Conservation (phyloP, 2,329 filamentous ascomycete genomes). For the Hymenoscyphus fraxineus region DNA sequence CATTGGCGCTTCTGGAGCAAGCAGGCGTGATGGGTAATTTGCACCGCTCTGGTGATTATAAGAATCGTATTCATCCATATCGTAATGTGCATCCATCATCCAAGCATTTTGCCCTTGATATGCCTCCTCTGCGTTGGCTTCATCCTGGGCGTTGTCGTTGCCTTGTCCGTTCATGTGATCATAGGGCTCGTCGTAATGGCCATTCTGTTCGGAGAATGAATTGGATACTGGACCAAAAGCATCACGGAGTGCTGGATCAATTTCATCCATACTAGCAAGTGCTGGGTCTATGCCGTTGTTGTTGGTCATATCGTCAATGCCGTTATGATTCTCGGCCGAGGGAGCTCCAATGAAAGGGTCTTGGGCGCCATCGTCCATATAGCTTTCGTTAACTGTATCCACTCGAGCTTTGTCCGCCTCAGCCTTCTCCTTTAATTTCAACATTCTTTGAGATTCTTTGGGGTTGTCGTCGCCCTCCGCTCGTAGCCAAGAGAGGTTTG, state of each 20-base stretch:
- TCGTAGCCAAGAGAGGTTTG: slow-evolving; percentile 80
- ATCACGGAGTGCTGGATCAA: slow-evolving; percentile 22
- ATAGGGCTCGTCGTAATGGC: slow-evolving; percentile 12
- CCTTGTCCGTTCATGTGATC: slow-evolving; percentile 8
- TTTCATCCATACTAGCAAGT: not conserved
- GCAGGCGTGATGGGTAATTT: slow-evolving; percentile 25
- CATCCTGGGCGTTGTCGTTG: slow-evolving; percentile 11
- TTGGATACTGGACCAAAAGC: slow-evolving; percentile 1
- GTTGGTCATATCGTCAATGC: not conserved
- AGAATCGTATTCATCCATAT: slow-evolving; percentile 23
- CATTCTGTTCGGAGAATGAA: slow-evolving; percentile 12
- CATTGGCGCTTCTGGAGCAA: slow-evolving; percentile 16
- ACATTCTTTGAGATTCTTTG: slow-evolving; percentile 39
- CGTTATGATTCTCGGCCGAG: not conserved
- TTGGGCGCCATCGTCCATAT: slow-evolving; percentile 17
- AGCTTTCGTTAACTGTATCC: slow-evolving; percentile 24
- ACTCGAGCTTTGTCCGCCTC: slow-evolving; percentile 33
- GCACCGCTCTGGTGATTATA: slow-evolving; percentile 16
- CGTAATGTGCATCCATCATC: slow-evolving; percentile 22
- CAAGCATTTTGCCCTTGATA: slow-evolving; percentile 6
- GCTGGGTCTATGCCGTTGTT: not conserved
- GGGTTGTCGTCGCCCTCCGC: slow-evolving; percentile 49
- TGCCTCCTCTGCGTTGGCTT: slow-evolving; percentile 10
- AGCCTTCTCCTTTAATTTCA: slow-evolving; percentile 34
- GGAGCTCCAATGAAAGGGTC: slow-evolving; percentile 15